Evolutionary conservation across 305 asterid genomes (phyloP).

Genomic region (Coffea humblotiana): DNA sequence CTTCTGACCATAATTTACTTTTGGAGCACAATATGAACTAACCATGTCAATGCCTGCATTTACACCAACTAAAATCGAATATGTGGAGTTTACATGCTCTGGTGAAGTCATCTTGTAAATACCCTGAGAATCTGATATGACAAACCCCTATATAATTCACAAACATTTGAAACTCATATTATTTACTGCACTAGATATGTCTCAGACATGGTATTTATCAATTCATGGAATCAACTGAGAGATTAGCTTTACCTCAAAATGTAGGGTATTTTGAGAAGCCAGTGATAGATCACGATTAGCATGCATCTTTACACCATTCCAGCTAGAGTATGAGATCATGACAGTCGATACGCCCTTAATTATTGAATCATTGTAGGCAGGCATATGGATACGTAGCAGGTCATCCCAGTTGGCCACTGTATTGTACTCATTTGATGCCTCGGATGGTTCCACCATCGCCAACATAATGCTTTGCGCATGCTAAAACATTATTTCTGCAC

Average conservation of each 20-base stretch:
- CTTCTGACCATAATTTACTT: not conserved
- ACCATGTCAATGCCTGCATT: slow-evolving; percentile 66
- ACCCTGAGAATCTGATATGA: slow-evolving; percentile 69
- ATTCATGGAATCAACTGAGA: slow-evolving; percentile 1
- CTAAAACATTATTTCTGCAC: slow-evolving; percentile 51
- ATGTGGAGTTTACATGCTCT: slow-evolving; percentile 49
- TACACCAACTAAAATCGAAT: slow-evolving; percentile 48
- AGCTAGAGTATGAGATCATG: slow-evolving; percentile 72
- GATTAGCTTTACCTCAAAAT: slow-evolving; percentile 45
- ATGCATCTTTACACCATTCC: slow-evolving; percentile 69
- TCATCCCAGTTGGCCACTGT: slow-evolving; percentile 39
- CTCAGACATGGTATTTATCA: not conserved
- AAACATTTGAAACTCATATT: not conserved
- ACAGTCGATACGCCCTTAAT: slow-evolving; percentile 70
- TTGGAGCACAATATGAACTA: not conserved
- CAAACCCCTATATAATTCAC: slow-evolving; percentile 48
- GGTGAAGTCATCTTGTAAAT: slow-evolving; percentile 59
- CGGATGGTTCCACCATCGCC: slow-evolving; percentile 79
- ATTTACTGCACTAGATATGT: not conserved
- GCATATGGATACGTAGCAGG: slow-evolving; percentile 59
- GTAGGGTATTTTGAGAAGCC: slow-evolving; percentile 46
- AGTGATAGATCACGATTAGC: slow-evolving; percentile 52
- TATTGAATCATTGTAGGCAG: slow-evolving; percentile 53
- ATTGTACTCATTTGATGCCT: slow-evolving; percentile 71
- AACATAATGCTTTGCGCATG: slow-evolving; percentile 65